Conservation (phyloP, 352 stramenopile genomes). For the Phytophthora pinifolia region DNA sequence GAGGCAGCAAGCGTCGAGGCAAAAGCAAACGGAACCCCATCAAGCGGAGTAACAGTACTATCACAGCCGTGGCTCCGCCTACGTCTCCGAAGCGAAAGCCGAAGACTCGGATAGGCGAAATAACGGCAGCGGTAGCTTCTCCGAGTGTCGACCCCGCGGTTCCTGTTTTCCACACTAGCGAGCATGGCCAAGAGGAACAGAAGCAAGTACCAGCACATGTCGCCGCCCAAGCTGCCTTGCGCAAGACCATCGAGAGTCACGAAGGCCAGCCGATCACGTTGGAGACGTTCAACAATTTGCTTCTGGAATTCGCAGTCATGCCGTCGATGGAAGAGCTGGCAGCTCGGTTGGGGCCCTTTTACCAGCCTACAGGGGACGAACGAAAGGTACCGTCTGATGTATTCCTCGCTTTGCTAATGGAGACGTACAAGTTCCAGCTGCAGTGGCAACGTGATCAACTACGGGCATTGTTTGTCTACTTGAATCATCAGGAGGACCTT, state of each 20-base stretch:
- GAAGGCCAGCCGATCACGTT: conserved; percentile 40
- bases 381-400: conserved; percentile 51
- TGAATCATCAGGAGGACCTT: conserved; percentile 32
- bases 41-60: conserved; percentile 11
- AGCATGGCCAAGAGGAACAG: background rate
- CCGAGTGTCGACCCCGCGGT: background rate
- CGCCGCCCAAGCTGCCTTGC: conserved; percentile 24
- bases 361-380: conserved; percentile 56
- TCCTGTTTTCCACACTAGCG: background rate
- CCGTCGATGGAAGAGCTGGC: conserved; percentile 36
- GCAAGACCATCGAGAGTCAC: conserved; percentile 31
- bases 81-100: conserved; percentile 26
- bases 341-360: conserved; percentile 44
- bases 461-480: conserved; percentile 41
- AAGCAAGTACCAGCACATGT: conserved; percentile 9
- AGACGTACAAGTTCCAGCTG: conserved; percentile 47
- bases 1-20: conserved; percentile 6
- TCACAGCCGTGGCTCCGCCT: conserved; percentile 1
- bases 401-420: conserved; percentile 47
- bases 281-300: conserved; percentile 53
- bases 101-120: conserved; percentile 29
- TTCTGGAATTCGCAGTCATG: conserved; percentile 37
- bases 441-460: conserved; percentile 50
- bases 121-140: conserved; percentile 1
- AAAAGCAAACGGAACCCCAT: conserved; percentile 18